A percentile compares a stretch with the other conserved stretches of the same genome.
These are phyloP conservation scores for Heliosperma pusillum DNA, from an alignment of 148 eudicot species.

Conservation along the genomic window DNA sequence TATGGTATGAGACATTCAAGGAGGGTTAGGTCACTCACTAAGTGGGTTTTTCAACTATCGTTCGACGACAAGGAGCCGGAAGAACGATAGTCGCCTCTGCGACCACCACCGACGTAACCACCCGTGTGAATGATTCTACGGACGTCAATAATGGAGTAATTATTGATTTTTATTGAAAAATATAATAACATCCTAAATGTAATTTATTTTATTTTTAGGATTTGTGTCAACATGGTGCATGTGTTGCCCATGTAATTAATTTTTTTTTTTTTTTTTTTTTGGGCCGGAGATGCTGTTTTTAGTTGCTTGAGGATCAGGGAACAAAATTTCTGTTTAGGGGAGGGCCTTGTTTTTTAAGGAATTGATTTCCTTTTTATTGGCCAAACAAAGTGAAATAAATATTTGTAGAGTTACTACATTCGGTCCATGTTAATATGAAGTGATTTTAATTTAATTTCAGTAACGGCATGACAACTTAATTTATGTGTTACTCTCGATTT, in stretches of 20 bases:
- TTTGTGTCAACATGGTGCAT: slow-evolving; percentile 26
- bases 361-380: slow-evolving; percentile 30
- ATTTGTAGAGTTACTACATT: slow-evolving; percentile 41
- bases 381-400: not conserved
- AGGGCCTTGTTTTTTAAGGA: slow-evolving; percentile 40
- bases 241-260: slow-evolving; percentile 15
- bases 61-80: slow-evolving; percentile 38
- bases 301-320: slow-evolving; percentile 27
- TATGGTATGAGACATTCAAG: slow-evolving; percentile 27
- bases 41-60: slow-evolving; percentile 81
- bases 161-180: not conserved
- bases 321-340: slow-evolving; percentile 17
- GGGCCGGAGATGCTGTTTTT: slow-evolving; percentile 15
- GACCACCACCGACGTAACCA: not conserved
- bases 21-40: slow-evolving; percentile 46
- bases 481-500: not conserved
- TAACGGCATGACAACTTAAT: no score
- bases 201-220: slow-evolving; percentile 9
- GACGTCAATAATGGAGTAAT: no score
- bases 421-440: slow-evolving; percentile 51
- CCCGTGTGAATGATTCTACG: slow-evolving; percentile 13
- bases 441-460: slow-evolving; percentile 29
- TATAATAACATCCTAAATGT: not conserved
- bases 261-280: not conserved
- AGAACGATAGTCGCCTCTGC: slow-evolving; percentile 25